These are phyloP conservation scores for Blastocystis sp. DNA, from an alignment of 352 stramenopile genomes.

Conservation along the genomic window DNA sequence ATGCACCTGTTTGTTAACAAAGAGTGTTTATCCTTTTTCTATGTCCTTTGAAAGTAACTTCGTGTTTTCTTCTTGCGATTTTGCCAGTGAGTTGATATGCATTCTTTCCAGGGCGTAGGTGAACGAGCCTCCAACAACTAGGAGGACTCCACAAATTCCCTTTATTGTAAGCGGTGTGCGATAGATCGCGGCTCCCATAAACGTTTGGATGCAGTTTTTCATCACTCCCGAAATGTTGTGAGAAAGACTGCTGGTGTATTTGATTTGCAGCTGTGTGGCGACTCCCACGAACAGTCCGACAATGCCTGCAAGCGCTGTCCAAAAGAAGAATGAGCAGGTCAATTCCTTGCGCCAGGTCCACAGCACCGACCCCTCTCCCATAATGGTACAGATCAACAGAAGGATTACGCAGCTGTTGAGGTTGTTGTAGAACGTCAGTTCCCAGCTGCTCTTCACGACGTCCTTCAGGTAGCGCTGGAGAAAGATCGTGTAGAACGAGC, in stretches of 20 bases:
- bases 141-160: neutral
- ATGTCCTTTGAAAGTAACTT: neutral
- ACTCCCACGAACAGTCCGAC: conserved; percentile 47
- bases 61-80: neutral
- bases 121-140: conserved; percentile 26
- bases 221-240: conserved; percentile 56
- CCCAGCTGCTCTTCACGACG: conserved; percentile 12
- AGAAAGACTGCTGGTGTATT: conserved; percentile 46
- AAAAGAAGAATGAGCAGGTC: neutral
- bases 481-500: conserved; percentile 47
- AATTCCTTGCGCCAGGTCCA: neutral
- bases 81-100: neutral
- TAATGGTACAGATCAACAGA: neutral
- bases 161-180: neutral
- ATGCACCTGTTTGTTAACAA: neutral
- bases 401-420: conserved; percentile 45
- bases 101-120: conserved; percentile 13
- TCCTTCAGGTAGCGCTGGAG: conserved; percentile 1
- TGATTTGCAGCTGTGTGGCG: conserved; percentile 23
- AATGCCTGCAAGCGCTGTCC: conserved; percentile 19
- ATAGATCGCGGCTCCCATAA: conserved; percentile 33
- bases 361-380: neutral
- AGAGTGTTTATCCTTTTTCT: neutral
- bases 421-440: conserved; percentile 50
- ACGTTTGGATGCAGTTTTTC: conserved; percentile 56